Base-by-base conservation (phyloP, 306 rosid genomes). In the Pachyrhizus erosus region DNA sequence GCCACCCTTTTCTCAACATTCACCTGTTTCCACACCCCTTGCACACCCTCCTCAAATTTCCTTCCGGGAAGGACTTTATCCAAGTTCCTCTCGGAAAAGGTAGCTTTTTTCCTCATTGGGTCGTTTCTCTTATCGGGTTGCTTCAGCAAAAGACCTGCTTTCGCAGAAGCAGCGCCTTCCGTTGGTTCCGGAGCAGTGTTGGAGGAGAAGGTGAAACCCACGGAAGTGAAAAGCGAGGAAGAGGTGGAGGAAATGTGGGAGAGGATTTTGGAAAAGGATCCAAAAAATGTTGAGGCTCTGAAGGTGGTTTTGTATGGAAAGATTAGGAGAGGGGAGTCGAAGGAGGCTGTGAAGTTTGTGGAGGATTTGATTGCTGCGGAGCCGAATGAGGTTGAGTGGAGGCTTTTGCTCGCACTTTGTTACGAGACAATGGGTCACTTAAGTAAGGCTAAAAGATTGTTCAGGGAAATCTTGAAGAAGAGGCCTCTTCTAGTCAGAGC, bases 331-430 rank as follows among this genome's bases (percentile, higher is more conserved):
- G 94, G 98, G 33, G 81, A 93, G 67, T 83, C 94, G 1, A 80
- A 86, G 61, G 92, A 90, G 79, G 98, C 98, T 77, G 85, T 93
- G 70, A 88, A 88, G 76, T 90, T 90, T 76, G 97, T 91, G 80
- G 92, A 89, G 93, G 88, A 45, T 81, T 82, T 95, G 89, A 89
- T 87, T 85, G 86, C 84, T 51, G 80, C 62, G 40, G 94, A 95
- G 81, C 98, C 99, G 0, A 72, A 90, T 2, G 97, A 89, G 66
- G 91, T 90, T 68, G 98, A 95, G 57, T 95, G 99, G 99, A 87
- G 86, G 87, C 97, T 95, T 78, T 83, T 95, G 91, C 64, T 87
- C 57, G 97, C 99, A 14, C 89, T 93, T 73, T 93, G 93, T 83
- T 83, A 89, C 57, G 99, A 95, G 88, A 88, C 87, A 31, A 88